Evolutionary conservation across 495 filamentous ascomycete genomes (phyloP).

Genomic region (Choiromyces venosus): DNA sequence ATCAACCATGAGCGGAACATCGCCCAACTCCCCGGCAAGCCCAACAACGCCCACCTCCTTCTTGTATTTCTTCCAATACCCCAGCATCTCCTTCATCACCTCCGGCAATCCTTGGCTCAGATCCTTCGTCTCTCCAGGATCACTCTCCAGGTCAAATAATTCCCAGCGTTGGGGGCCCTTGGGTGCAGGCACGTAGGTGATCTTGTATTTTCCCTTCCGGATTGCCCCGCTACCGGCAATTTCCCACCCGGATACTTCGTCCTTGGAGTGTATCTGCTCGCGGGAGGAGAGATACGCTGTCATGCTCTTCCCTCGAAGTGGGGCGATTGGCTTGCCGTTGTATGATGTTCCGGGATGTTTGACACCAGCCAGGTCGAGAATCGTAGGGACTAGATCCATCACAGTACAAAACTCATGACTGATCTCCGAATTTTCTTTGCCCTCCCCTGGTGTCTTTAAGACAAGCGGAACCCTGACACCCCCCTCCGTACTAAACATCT

Average conservation of each 20-base stretch:
- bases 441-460: slow-evolving; percentile 26
- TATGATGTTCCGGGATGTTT: slow-evolving; percentile 55
- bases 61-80: slow-evolving; percentile 46
- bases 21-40: slow-evolving; percentile 25
- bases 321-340: slow-evolving; percentile 53
- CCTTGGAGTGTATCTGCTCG: slow-evolving; percentile 25
- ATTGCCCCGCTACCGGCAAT: slow-evolving; percentile 45
- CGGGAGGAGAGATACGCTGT: slow-evolving; percentile 7
- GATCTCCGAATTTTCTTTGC: slow-evolving; percentile 42
- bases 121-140: slow-evolving; percentile 47
- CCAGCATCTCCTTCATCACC: slow-evolving; percentile 43
- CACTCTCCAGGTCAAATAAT: slow-evolving; percentile 45
- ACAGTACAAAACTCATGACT: slow-evolving; percentile 57
- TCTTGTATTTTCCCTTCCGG: slow-evolving; percentile 47
- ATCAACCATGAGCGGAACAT: slow-evolving; percentile 18
- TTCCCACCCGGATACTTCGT: slow-evolving; percentile 44
- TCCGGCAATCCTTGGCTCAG: slow-evolving; percentile 38
- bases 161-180: slow-evolving; percentile 43
- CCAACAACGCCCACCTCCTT: slow-evolving; percentile 31
- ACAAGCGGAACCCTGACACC: slow-evolving; percentile 53
- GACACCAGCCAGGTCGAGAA: slow-evolving; percentile 58
- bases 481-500: slow-evolving; percentile 59
- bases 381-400: slow-evolving; percentile 59
- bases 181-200: slow-evolving; percentile 43
- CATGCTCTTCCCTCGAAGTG: slow-evolving; percentile 53